Evolutionary conservation across 495 filamentous ascomycete species (phyloP), one percentile per base, ranked within the genome.

Genomic region (Talaromyces ruber): DNA sequence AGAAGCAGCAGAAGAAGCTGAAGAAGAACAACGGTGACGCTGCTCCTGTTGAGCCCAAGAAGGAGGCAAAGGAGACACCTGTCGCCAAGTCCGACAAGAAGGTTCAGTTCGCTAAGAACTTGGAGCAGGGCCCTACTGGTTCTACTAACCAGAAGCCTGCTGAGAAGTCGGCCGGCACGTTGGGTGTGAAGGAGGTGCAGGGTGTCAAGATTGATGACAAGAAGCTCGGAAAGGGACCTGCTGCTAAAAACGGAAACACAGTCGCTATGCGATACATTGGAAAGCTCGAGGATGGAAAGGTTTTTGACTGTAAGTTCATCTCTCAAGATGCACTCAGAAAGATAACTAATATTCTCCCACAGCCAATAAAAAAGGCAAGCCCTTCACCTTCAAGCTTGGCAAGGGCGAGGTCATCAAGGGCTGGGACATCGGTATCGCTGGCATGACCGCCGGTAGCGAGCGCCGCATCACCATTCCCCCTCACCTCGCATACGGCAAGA

Each of bases 1-100:
- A 98, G 84, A 98, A 97, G 81, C 91, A 98, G 74, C 86, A 87
- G 68, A 98, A 99, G 86, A 99, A 97, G 83, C 82, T 96, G 45
- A 98, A 98, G 88, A 95, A 94, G 80, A 97, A 96, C 80, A 88
- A 93, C 70, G 93, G 93, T 53, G 86, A 96, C 64, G 86, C 93
- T 52, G 82, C 87, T 62, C 72, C 79, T 54, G 79, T 78, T 52
- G 84, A 87, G 72, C 62, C 71, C 30, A 80, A 85, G 65, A 84
- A 84, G 63, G 74, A 77, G 9, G 79, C 79, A 68, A 72, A 81
- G 34, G 80, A 80, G 47, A 65, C 73, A 7, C 67, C 78, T 47
- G 83, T 85, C 64, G 66, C 74, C 61, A 74, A 79, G 63, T 67
- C 78, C 64, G 89, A 91, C 72, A 98, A 98, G 86, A 97, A 97